These are phyloP conservation scores for Aspergillus avenaceus DNA, from an alignment of 495 filamentous ascomycete genomes.

Conservation along the genomic window DNA sequence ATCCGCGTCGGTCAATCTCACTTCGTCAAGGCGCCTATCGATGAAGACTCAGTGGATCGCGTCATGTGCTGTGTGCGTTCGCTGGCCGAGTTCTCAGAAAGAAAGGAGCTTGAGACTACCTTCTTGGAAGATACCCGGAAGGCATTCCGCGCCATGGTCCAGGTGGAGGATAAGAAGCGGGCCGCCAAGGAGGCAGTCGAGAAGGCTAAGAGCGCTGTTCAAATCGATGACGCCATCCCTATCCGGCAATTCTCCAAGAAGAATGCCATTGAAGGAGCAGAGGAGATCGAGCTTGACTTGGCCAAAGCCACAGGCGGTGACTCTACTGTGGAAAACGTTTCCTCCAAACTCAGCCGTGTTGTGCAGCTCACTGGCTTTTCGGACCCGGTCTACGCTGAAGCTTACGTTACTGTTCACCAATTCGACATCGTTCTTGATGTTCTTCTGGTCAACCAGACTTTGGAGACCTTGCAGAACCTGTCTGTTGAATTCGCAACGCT, in stretches of 20 bases:
- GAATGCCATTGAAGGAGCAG: constrained; percentile 74
- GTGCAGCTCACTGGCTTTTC: constrained; percentile 99
- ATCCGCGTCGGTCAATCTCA: constrained; percentile 95
- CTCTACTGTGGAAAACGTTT: constrained; percentile 73
- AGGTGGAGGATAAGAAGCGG: constrained; percentile 95
- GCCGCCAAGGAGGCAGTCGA: constrained; percentile 84
- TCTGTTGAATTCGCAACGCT: constrained; percentile 97
- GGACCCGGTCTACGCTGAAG: constrained; percentile 95
- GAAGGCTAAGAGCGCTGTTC: constrained; percentile 89
- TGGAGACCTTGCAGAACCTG: constrained; percentile 93
- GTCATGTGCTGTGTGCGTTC: constrained; percentile 96
- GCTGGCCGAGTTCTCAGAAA: constrained; percentile 82
- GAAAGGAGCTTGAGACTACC: constrained; percentile 83
- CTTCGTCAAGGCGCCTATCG: constrained; percentile 95
- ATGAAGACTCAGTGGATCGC: constrained; percentile 95
- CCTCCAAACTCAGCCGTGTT: constrained; percentile 91
- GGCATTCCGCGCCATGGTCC: constrained; percentile 97
- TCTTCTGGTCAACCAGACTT: constrained; percentile 94
- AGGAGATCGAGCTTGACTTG: constrained; percentile 84
- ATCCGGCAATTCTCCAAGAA: constrained; percentile 95
- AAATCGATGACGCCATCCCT: constrained; percentile 89
- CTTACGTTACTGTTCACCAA: constrained; percentile 97
- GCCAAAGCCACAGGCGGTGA: constrained; percentile 94
- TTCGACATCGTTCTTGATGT: constrained; percentile 99
- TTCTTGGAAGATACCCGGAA: constrained; percentile 96